Base-by-base conservation (phyloP, 2,329 filamentous ascomycete species). In the Xylaria digitata region DNA sequence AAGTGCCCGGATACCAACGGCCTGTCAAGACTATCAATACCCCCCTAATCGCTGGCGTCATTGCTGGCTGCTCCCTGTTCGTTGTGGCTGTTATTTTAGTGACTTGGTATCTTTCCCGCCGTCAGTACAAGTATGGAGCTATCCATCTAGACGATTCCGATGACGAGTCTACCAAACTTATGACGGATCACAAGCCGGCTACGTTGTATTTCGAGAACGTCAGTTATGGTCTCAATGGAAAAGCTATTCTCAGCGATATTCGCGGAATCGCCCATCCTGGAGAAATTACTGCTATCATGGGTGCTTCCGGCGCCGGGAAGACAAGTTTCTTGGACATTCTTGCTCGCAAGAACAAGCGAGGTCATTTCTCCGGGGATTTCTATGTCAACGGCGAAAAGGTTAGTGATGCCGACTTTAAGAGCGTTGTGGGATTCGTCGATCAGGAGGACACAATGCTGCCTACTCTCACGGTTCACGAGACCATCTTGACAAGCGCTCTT, bases 271-370 rank as follows among this genome's bases (percentile, higher is more conserved):
- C 95, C n/a, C 91, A 92, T 72, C 94, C 95, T 2, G 96, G 96
- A n/a, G 94, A 99, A 78, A 88, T 98, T 7, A 93, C 95, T 71
- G 96, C 96, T 8, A 97, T 99, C 74, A 99, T 99, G 95, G 96
- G 96, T 63, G 95, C 96, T 7, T 99, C 96, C 0, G 96, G 96
- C 34, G 96, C 96, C 48, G 96, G 96, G 66, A 99, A 99, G 82
- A 99, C 96, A 0, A 97, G 94, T 0, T 98, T 99, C 79, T 83
- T 99, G 50, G 96, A 99, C 76, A 97, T 99, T 66, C 84, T 99
- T 53, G 96, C 96, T 8, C 90, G 94, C 70, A 99, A 98, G 84
- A 98, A 98, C 80, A 99, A 99, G 81, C 90, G 94, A 40, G 96
- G 96, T 45, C 79, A 84, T 1, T 87, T 92, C 0, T 82, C 85